These are phyloP conservation scores for Sporothrix globosa DNA, from an alignment of 2,329 filamentous ascomycete genomes.

Conservation along the genomic window DNA sequence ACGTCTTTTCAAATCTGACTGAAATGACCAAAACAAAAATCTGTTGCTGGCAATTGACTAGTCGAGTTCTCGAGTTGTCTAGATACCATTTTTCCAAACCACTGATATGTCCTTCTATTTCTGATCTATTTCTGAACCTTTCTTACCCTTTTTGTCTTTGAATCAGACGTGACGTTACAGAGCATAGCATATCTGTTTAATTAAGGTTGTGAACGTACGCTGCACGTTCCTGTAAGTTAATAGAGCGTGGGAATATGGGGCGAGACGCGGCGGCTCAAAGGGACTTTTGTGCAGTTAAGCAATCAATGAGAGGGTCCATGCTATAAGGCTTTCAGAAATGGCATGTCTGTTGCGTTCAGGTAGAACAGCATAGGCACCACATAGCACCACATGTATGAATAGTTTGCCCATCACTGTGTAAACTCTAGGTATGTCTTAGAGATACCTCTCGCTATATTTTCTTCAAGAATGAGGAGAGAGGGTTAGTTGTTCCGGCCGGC, in stretches of 20 bases:
- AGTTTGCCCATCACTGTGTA: not conserved
- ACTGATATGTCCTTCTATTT: not conserved
- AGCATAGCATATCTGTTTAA: not conserved
- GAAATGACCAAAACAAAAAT: not conserved
- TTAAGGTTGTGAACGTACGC: not conserved
- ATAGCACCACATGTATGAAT: not conserved
- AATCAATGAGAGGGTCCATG: slow-evolving; percentile 3
- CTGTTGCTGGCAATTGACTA: not conserved
- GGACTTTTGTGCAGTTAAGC: not conserved
- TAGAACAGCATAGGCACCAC: not conserved
- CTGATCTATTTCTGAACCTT: not conserved
- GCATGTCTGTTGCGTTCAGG: not conserved
- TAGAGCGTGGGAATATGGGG: no score
- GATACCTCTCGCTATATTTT: no score
- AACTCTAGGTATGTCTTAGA: not conserved
- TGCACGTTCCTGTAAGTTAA: no score
- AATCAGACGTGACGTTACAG: slow-evolving; percentile 29
- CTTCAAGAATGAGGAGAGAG: not conserved
- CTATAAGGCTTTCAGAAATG: not conserved
- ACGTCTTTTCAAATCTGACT: not conserved
- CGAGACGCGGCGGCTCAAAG: no score
- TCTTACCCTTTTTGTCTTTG: slow-evolving; percentile 6
- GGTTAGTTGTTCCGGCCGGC: slow-evolving; percentile 17
- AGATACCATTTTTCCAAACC: not conserved
- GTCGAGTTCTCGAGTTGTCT: not conserved